Conservation (phyloP, 176 grass and related monocot species). For the Musa itinerans region DNA sequence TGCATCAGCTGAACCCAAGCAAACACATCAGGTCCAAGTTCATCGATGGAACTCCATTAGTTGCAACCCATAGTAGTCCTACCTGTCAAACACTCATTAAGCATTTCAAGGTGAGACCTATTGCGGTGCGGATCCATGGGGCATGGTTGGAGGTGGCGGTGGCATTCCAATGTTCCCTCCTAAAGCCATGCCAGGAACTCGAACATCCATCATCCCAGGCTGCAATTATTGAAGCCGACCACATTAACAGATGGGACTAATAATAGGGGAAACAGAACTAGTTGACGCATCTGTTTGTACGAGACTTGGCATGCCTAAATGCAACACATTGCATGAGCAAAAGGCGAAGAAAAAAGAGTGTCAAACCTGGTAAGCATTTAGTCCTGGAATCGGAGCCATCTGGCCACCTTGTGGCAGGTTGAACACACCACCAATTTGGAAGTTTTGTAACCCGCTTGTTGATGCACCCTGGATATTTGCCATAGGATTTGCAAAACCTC, state of each 20-base stretch:
- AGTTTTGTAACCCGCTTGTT: conserved; percentile 63
- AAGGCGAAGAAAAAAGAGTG: background rate
- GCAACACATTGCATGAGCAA: background rate
- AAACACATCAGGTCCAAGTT: too few species aligned
- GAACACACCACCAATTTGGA: conserved; percentile 64
- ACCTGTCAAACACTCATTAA: too few species aligned
- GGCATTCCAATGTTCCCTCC: conserved; percentile 59
- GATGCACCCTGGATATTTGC: conserved; percentile 52
- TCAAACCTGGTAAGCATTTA: conserved; percentile 66
- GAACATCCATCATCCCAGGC: conserved; percentile 53
- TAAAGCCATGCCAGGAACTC: conserved; percentile 27
- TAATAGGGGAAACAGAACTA: background rate
- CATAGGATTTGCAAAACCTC: conserved; percentile 69
- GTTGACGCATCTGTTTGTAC: background rate
- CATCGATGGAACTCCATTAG: too few species aligned
- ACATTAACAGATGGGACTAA: conserved; percentile 9
- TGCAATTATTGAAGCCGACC: conserved; percentile 13
- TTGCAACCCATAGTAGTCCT: too few species aligned
- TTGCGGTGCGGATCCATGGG: conserved; percentile 50
- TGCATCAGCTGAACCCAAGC: too few species aligned
- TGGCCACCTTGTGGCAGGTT: conserved; percentile 65
- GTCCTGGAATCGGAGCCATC: conserved; percentile 62
- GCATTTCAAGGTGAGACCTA: background rate
- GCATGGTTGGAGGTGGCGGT: conserved; percentile 32
- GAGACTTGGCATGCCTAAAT: background rate